phyloP scores from a whole-genome alignment of 2,329 filamentous ascomycete genomes.

The Penicillium decumbens region DNA sequence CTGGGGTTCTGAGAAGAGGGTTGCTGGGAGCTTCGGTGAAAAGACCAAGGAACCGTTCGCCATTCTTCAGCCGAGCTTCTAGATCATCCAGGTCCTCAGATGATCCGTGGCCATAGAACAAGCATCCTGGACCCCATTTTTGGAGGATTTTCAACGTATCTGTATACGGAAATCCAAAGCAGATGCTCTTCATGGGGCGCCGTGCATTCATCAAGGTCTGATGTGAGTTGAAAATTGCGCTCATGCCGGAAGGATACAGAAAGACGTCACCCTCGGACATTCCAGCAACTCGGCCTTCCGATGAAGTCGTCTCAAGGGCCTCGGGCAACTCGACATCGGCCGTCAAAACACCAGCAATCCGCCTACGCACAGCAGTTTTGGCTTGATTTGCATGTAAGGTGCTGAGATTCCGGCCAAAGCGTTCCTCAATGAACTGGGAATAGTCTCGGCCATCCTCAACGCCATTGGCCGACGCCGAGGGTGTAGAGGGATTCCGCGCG shows the following conservation, averaged over 20 bases:
- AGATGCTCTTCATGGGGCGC: slow-evolving; percentile 69
- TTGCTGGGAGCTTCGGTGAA: slow-evolving; percentile 97
- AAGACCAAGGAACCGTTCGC: slow-evolving; percentile 73
- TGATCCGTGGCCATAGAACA: slow-evolving; percentile 81
- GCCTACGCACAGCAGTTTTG: slow-evolving; percentile 75
- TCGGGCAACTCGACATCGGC: slow-evolving; percentile 64
- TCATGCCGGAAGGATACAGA: slow-evolving; percentile 88
- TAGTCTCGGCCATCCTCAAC: slow-evolving; percentile 58
- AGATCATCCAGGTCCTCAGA: slow-evolving; percentile 76
- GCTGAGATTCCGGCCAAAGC: slow-evolving; percentile 87
- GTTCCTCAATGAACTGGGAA: slow-evolving; percentile 80
- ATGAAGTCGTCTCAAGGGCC: slow-evolving; percentile 46
- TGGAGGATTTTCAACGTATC: slow-evolving; percentile 92
- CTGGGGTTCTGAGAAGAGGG: slow-evolving; percentile 77
- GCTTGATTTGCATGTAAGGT: slow-evolving; percentile 73
- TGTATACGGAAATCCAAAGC: slow-evolving; percentile 95
- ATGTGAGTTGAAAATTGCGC: slow-evolving; percentile 86
- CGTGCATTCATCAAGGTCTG: slow-evolving; percentile 63
- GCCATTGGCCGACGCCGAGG: slow-evolving; percentile 18
- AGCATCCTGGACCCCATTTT: slow-evolving; percentile 85
- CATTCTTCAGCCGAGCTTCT: slow-evolving; percentile 63
- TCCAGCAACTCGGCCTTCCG: slow-evolving; percentile 42
- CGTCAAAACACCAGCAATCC: slow-evolving; percentile 81
- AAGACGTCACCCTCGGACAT: slow-evolving; percentile 85
- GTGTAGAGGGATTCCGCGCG: slow-evolving; percentile 33